These are phyloP conservation scores for Fusarium marasasianum DNA, from an alignment of 2,329 filamentous ascomycete species.

Conservation along the genomic window DNA sequence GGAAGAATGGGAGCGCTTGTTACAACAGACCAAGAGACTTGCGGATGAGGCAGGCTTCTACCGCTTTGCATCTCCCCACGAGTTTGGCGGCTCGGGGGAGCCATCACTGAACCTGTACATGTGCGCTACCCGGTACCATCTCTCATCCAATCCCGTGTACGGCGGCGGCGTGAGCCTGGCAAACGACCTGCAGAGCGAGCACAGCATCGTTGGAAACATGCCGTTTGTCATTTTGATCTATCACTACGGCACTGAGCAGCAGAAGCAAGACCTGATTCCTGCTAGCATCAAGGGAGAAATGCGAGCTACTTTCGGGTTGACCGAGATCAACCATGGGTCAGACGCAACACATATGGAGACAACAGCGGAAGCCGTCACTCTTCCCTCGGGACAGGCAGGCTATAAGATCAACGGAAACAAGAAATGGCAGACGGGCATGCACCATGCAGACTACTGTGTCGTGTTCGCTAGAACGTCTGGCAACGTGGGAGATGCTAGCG, in stretches of 20 bases:
- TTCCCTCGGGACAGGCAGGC: neutral
- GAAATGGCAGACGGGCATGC: neutral
- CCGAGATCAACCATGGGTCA: neutral
- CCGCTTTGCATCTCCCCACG: neutral
- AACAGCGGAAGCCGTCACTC: neutral
- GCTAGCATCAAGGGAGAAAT: neutral
- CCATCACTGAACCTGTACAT: neutral
- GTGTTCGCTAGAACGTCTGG: neutral
- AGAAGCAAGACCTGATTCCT: neutral
- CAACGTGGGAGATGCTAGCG: neutral
- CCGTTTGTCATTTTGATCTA: neutral
- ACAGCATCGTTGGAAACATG: neutral
- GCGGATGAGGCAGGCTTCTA: neutral
- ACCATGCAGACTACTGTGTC: neutral
- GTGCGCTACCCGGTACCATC: neutral
- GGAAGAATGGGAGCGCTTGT: neutral
- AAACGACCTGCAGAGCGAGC: neutral
- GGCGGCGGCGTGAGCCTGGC: neutral
- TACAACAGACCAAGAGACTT: neutral
- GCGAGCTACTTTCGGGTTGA: neutral
- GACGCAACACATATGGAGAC: neutral
- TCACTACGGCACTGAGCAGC: neutral
- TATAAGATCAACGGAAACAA: neutral
- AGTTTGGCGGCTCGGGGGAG: neutral
- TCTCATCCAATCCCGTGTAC: neutral